Evolutionary conservation across 352 stramenopile genomes (phyloP), one percentile per base, ranked within the genome.

Genomic region (Phytophthora quininea): DNA sequence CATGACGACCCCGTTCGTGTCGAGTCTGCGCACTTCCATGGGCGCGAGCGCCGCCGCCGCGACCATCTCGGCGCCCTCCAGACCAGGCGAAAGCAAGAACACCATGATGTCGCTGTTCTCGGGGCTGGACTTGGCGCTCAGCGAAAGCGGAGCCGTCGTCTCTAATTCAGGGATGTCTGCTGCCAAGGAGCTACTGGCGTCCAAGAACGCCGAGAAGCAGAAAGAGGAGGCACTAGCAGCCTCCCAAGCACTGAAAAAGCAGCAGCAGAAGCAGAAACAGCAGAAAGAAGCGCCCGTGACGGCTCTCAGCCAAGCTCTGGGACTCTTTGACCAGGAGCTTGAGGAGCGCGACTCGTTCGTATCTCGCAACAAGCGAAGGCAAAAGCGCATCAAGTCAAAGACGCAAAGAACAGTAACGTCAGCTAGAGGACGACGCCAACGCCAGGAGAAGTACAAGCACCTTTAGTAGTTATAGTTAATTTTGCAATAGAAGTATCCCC

Each of bases 381-480:
- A 87, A 62, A 80, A 87, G 32, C 64, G 80, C 54, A 75, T 46
- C 45, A 71, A 56, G 49, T 24, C 19, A 24, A 79, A 55, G 72
- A 74, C 43, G 32, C 72, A 46, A 71, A 76, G 54, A 72, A 63
- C 24, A 46, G 69, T 40, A 53, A 64, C 31, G 45, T 67, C 54
- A 24, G 51, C 54, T 54, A 80, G 72, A 62, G 73, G 87, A 50
- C 80, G 79, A 38, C 72, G 69, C 12, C 79, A 89, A 42, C 84
- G 82, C 4, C 80, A 88, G 33, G 69, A 88, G 27, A 86, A 85
- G 57, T 89, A 89, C 68, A 82, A 84, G 61, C 76, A 82, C 60
- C 71, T 90, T 56, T 89, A 87, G 47, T 50, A 31, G 50, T 46
- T 56, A 24, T 24, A 24, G 19, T 24, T 24, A 24, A 24, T 24